These are phyloP conservation scores for Monosporozyma aerobia DNA, from an alignment of 805 yeast genomes.

Conservation along the genomic window DNA sequence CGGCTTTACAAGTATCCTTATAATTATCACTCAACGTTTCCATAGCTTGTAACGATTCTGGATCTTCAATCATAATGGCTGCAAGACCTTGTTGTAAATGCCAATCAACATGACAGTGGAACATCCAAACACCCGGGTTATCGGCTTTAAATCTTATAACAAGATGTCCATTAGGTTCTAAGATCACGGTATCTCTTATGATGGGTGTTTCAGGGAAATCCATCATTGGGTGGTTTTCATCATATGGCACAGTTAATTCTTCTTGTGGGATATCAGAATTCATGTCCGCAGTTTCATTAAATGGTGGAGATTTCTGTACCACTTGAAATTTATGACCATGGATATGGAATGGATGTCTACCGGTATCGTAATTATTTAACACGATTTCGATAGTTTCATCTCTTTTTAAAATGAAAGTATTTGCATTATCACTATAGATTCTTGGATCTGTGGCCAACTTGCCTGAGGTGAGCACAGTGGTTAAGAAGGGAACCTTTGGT, in stretches of 20 bases:
- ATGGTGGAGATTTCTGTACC: conserved; percentile 42
- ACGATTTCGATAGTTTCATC: conserved; percentile 68
- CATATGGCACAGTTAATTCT: conserved; percentile 41
- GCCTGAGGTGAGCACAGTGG: conserved; percentile 56
- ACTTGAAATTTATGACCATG: conserved; percentile 69
- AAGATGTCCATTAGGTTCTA: conserved; percentile 58
- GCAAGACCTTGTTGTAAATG: conserved; percentile 79
- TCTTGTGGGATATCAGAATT: conserved; percentile 13
- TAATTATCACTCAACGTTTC: conserved; percentile 41
- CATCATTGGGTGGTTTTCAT: conserved; percentile 34
- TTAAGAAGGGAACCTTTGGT: conserved; percentile 65
- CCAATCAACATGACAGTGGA: conserved; percentile 89
- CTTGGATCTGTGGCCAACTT: conserved; percentile 41
- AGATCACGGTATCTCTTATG: conserved; percentile 61
- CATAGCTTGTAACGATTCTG: conserved; percentile 39
- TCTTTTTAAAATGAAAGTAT: conserved; percentile 48
- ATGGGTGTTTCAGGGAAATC: conserved; percentile 50
- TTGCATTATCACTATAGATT: conserved; percentile 70
- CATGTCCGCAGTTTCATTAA: conserved; percentile 28
- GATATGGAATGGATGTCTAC: conserved; percentile 71
- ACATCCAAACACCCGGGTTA: conserved; percentile 91
- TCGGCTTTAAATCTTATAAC: conserved; percentile 69
- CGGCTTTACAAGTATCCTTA: conserved; percentile 39
- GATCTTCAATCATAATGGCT: conserved; percentile 62
- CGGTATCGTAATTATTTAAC: conserved; percentile 69